Evolutionary conservation across 2,329 filamentous ascomycete species (phyloP).

Genomic region (Aspergillus niger): DNA sequence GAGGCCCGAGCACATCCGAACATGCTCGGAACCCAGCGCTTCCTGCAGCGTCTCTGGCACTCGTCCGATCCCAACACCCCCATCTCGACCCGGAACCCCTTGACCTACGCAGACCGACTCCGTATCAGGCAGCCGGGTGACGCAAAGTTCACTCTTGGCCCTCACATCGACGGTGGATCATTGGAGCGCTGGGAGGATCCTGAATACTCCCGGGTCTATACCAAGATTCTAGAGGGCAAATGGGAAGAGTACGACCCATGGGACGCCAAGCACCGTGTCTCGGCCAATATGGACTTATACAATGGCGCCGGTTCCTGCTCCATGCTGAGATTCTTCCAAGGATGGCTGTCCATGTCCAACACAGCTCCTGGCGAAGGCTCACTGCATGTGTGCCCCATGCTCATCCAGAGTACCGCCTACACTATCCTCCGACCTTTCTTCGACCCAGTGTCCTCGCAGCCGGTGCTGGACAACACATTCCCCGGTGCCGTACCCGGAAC

Average conservation of each 20-base stretch:
- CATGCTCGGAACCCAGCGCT: conserved; percentile 61
- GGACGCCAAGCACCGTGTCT: conserved; percentile 70
- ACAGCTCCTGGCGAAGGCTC: conserved; percentile 76
- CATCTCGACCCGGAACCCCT: conserved; percentile 58
- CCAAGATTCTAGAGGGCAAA: conserved; percentile 67
- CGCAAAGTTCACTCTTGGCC: conserved; percentile 68
- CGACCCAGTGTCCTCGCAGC: conserved; percentile 50
- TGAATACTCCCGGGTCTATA: conserved; percentile 74
- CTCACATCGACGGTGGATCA: conserved; percentile 73
- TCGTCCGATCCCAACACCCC: conserved; percentile 51
- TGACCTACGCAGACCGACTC: conserved; percentile 71
- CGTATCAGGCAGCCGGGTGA: conserved; percentile 74
- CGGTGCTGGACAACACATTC: conserved; percentile 51
- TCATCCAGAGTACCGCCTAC: conserved; percentile 76
- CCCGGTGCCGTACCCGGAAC: conserved; percentile 71
- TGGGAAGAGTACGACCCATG: conserved; percentile 86
- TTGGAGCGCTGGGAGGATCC: conserved; percentile 73
- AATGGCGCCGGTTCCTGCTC: conserved; percentile 78
- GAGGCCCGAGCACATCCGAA: conserved; percentile 68
- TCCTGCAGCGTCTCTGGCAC: conserved; percentile 68
- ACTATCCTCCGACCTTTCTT: conserved; percentile 85
- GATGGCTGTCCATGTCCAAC: conserved; percentile 78
- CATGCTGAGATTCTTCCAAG: conserved; percentile 87
- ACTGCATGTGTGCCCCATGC: conserved; percentile 75
- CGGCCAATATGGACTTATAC: conserved; percentile 73